Conservation (phyloP, 73 alveolate species). For the Paramecium caudatum region DNA sequence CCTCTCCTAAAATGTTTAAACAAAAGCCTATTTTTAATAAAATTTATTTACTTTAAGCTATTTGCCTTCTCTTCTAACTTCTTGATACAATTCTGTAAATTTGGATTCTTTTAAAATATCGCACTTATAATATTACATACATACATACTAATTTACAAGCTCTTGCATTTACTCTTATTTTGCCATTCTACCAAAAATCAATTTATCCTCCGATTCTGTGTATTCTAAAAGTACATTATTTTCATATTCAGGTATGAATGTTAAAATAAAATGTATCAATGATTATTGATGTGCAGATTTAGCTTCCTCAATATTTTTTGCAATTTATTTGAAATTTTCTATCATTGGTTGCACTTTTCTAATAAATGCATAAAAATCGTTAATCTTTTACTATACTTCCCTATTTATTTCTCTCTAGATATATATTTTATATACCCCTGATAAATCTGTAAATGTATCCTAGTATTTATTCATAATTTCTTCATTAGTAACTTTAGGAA, state of each 20-base stretch:
- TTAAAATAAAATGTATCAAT: too few relatives aligned
- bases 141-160: not conserved
- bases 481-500: conserved; percentile 29
- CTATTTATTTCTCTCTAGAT: conserved; percentile 65
- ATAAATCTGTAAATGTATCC: not conserved
- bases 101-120: not conserved
- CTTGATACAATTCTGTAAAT: not conserved
- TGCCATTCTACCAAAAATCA: not conserved
- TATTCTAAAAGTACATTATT: not conserved
- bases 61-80: conserved; percentile 56
- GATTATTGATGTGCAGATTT: not conserved
- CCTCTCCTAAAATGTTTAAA: conserved; percentile 20
- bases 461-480: conserved; percentile 20
- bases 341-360: conserved; percentile 53
- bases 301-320: conserved; percentile 14
- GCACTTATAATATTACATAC: not conserved
- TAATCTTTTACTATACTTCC: conserved; percentile 31
- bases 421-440: not conserved
- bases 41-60: not conserved
- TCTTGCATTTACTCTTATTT: not conserved
- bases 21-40: conserved; percentile 10
- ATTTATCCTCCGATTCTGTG: conserved; percentile 7
- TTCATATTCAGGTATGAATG: not conserved
- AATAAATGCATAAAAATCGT: conserved; percentile 26
- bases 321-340: conserved; percentile 49